Evolutionary conservation across 2,329 filamentous ascomycete species (phyloP), one percentile per base, ranked within the genome.

Genomic region (Davidsoniella australis): DNA sequence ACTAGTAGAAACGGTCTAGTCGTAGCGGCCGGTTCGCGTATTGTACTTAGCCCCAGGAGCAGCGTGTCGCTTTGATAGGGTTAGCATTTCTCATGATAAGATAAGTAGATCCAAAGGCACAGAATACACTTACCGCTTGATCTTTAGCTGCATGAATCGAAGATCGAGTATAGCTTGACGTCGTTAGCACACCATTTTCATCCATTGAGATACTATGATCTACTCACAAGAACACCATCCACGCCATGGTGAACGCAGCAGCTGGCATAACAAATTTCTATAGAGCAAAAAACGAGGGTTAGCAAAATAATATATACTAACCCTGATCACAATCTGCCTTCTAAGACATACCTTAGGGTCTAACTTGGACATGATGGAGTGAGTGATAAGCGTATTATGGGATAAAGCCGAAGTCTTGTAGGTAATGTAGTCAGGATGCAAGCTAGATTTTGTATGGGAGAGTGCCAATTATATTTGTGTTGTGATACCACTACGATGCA

Each of bases 221-320:
- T 44, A 52, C 64, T 57, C 60, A 69, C 61, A 67, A 68, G 51
- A 74, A 68, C 18, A 74, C 61, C 10, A 74, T 58, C 43, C 65
- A 62, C 3, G 71, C 71, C 71, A 75, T 75, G 16, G 68, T 69
- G 53, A 73, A 72, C 38, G 71, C 71, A 16, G 71, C 71, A 18
- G 68, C 58, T 7, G 71, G 71, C 48, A 69, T 68, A 52, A 68
- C 67, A 50, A 73, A 8, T 37, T 17, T 17, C 41, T 16, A 5
- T 9, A 26, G n/a, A 24, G 41, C 18, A 17, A 29, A 16, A 4
- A 6, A 26, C 2, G 42, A 26, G 42, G 24, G 16, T 23, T 17
- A 29, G 29, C 42, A 14, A 45, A 23, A 4, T 1, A 5, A 24
- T 12, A 29, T 24, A 29, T 4, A 24, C 18, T 39, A 38, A 41